Evolutionary conservation across 768 basidiomycete species (phyloP), one percentile per base, ranked within the genome.

Genomic region (Dictyophora rubrovolvata): DNA sequence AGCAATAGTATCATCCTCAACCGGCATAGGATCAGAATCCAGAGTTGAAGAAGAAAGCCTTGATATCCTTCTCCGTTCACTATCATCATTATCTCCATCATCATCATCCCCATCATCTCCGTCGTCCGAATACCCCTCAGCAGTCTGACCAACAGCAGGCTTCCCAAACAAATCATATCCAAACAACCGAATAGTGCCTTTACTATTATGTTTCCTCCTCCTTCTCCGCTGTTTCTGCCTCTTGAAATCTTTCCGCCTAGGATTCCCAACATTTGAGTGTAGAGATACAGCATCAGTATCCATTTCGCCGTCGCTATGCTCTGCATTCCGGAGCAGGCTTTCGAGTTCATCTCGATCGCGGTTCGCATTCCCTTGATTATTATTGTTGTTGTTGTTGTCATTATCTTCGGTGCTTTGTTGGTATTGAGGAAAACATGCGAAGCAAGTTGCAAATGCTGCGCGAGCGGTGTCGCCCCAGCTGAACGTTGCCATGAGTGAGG

Each of bases 141-240:
- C 28, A n/a, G n/a, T n/a, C 28, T 28, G 28, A 42, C 10, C 14
- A 42, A n/a, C n/a, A 53, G 87, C 81, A 0, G 75, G 75, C 20
- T 75, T 74, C n/a, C 86, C 87, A 62, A 89, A 87, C 2, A 87
- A 73, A 54, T 83, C 74, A 62, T 72, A 86, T 6, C 86, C 87
- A 60, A 87, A 87, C 8, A 89, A 65, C 9, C 76, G 79, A 64
- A 87, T 79, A 22, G 61, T 52, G 21, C 49, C 65, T 59, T 74
- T 70, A 4, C n/a, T 12, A 28, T 28, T 28, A 28, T 28, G 28
- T 62, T 68, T 64, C 54, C 69, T 64, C 54, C 70, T 67, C 28
- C 60, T 61, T 1, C 64, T 36, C 60, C 67, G 47, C 62, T 69
- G 63, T 68, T 70, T 69, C 62, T 69, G 73, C 68, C 62, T 70